Evolutionary conservation across 345 rosid genomes (phyloP), one percentile per base, ranked within the genome.

Genomic region (Acer campestre): DNA sequence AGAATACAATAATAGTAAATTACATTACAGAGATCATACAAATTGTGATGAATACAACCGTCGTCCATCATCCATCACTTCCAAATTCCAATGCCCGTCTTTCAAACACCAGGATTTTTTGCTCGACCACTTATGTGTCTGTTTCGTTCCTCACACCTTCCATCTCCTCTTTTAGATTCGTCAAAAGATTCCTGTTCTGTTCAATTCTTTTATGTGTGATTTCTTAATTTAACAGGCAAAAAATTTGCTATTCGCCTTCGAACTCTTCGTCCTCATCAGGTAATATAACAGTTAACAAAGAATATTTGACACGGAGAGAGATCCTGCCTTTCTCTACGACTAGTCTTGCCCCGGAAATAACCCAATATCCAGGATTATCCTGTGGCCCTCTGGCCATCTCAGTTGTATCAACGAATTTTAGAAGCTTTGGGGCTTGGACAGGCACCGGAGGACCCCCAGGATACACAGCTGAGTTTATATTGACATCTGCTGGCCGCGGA

Each of bases 361-460:
- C 93, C 99, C 99, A 96, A 82, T 96, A 96, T 20, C 99, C 98
- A 0, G 99, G 99, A 79, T 86, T 83, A 78, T 94, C 94, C 73
- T 92, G 94, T 1, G 99, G 98, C 61, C 99, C 99, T 77, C 99
- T 86, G 0, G 90, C 75, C 94, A 96, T 90, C 87, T 94, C 99
- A 5, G 94, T 86, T n/a, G 94, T 89, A 83, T 96, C 99, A 14
- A 94, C 95, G 67, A 90, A 88, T 87, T 92, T 96, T 67, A 94
- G 79, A 77, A 91, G 97, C 85, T 88, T 94, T 0, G 97, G 94
- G 11, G 97, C 95, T 85, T 90, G 99, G 14, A 85, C 87, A 0
- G 98, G 97, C 38, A 88, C 90, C 0, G 99, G 99, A 18, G 99
- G 99, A 31, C 99, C 97, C 0, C 98, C 99, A 1, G 97, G 98